Percentiles rank a stretch among this genome's conserved stretches.
phyloP scores from a whole-genome alignment of 768 basidiomycete genomes.

The Collybia sp. region DNA sequence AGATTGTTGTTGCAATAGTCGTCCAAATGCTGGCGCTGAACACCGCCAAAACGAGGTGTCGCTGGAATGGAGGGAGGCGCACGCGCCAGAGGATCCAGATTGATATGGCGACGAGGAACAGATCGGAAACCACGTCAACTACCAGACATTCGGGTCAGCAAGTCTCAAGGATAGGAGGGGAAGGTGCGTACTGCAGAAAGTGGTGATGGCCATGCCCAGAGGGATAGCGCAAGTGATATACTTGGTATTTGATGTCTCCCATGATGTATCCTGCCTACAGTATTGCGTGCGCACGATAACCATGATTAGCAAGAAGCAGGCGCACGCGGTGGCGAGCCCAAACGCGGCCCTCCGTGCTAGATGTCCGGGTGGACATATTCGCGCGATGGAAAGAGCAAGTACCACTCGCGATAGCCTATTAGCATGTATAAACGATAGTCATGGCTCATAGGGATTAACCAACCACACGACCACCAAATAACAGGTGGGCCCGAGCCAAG shows the following conservation, averaged over 20 bases:
- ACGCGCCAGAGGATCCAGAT: neutral
- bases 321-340: neutral
- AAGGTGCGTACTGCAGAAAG: neutral
- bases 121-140: neutral
- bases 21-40: neutral
- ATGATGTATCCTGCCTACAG: too few species aligned
- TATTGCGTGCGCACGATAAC: neutral
- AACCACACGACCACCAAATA: conserved; percentile 2
- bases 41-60: neutral
- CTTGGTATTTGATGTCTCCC: neutral
- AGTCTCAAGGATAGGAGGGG: neutral
- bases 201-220: neutral
- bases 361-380: neutral
- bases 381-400: neutral
- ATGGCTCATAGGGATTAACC: neutral
- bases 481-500: conserved; percentile 1
- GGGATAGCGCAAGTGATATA: neutral
- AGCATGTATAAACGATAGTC: too few species aligned
- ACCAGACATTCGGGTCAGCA: neutral
- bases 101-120: neutral
- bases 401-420: neutral
- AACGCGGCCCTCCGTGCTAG: neutral
- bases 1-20: neutral
- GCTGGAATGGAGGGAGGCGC: neutral
- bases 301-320: neutral